Evolutionary conservation across 1,139 yeast genomes (phyloP).

Genomic region (Candida gigantensis): DNA sequence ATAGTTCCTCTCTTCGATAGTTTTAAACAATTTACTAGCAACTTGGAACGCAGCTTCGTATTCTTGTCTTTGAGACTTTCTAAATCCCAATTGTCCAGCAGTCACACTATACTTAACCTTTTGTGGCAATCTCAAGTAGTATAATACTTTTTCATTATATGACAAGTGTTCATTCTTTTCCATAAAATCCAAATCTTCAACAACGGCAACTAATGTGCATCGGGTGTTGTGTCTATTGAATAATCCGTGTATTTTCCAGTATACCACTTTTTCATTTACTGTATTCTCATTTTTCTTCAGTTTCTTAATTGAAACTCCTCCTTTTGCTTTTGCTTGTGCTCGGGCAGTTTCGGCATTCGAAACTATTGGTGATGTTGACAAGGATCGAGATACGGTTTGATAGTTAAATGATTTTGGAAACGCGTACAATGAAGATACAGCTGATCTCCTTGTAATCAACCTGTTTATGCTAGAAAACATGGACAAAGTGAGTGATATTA

Average conservation of each 20-base stretch:
- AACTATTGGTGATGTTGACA: conserved; percentile 2
- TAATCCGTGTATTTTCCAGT: conserved; percentile 72
- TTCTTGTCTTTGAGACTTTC: conserved; percentile 82
- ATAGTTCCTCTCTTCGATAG: conserved; percentile 61
- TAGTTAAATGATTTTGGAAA: neutral
- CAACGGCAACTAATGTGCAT: conserved; percentile 71
- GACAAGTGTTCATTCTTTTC: conserved; percentile 56
- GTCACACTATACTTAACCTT: conserved; percentile 65
- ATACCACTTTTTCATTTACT: conserved; percentile 37
- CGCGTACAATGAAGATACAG: conserved; percentile 1
- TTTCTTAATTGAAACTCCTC: neutral
- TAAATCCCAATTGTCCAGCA: conserved; percentile 75
- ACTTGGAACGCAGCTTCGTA: conserved; percentile 96
- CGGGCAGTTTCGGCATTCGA: neutral
- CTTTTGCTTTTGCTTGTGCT: no score
- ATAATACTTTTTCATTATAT: conserved; percentile 75
- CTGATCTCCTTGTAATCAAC: conserved; percentile 1
- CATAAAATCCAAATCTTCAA: conserved; percentile 62
- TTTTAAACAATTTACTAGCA: conserved; percentile 67
- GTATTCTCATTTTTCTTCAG: neutral
- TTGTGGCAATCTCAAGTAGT: conserved; percentile 79
- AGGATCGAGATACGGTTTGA: conserved; percentile 1
- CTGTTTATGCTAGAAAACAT: conserved; percentile 6
- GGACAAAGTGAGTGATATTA: no score
- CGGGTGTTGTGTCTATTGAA: conserved; percentile 85